These are phyloP conservation scores for Metschnikowia reukaufii DNA, from an alignment of 805 yeast species.

Conservation along the genomic window DNA sequence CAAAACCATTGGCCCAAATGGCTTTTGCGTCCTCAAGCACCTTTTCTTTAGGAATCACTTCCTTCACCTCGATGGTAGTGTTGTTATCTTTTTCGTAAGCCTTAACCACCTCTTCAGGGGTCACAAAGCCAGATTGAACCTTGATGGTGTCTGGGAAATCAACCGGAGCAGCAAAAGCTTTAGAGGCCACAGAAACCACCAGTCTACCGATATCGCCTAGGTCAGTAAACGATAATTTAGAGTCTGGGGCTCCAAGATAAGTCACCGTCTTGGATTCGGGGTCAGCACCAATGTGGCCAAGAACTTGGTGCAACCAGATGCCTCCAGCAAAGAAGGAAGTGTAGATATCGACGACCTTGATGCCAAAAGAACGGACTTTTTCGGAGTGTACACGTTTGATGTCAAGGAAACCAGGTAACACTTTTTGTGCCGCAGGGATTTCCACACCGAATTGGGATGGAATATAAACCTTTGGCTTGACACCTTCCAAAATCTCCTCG, in stretches of 20 bases:
- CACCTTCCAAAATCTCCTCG: constrained; percentile 38
- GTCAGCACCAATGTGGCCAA: constrained; percentile 41
- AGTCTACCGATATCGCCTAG: constrained; percentile 46
- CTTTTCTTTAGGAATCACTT: constrained; percentile 24
- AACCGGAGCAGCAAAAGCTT: constrained; percentile 24
- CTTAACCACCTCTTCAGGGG: constrained; percentile 38
- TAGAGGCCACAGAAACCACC: constrained; percentile 40
- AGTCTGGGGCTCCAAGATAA: constrained; percentile 41
- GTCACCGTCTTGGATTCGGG: constrained; percentile 32
- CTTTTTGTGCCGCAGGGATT: constrained; percentile 24
- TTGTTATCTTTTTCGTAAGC: constrained; percentile 42
- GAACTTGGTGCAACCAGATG: constrained; percentile 9
- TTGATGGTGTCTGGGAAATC: constrained; percentile 45
- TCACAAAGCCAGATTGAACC: constrained; percentile 40
- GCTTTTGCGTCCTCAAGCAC: constrained; percentile 31
- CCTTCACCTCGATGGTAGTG: constrained; percentile 30
- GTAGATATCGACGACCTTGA: constrained; percentile 47
- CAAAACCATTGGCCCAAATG: constrained; percentile 29
- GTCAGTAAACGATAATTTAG: constrained; percentile 17
- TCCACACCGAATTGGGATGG: constrained; percentile 42
- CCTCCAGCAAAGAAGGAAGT: constrained; percentile 42
- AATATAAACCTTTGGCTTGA: constrained; percentile 48
- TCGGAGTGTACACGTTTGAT: constrained; percentile 38
- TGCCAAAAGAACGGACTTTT: constrained; percentile 42
- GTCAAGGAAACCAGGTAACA: constrained; percentile 36